Conservation (phyloP, 148 eudicot species). For the Persicaria maculosa region DNA sequence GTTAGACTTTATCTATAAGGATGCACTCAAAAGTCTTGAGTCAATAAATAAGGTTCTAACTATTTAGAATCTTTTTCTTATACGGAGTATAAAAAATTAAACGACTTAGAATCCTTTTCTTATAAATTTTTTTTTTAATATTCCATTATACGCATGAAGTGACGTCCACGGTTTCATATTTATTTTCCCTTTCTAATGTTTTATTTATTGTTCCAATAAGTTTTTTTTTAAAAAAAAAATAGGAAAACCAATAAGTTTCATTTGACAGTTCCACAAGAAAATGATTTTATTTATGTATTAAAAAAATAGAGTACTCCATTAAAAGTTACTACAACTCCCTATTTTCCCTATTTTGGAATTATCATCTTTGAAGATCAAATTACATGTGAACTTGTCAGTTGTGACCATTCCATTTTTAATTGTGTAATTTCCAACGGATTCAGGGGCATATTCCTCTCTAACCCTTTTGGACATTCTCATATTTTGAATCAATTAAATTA, state of each 20-base stretch:
- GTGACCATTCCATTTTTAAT: not conserved
- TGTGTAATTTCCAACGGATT: too few species aligned
- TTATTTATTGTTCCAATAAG: too few species aligned
- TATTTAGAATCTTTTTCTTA: too few species aligned
- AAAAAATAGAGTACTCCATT: too few species aligned
- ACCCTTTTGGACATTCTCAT: not conserved
- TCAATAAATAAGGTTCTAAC: too few species aligned
- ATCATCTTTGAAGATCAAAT: not conserved
- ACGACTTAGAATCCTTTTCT: too few species aligned
- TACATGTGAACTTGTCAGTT: slow-evolving; percentile 1
- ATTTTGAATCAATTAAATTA: not conserved
- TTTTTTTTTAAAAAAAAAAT: not conserved
- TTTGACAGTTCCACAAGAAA: not conserved
- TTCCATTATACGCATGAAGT: not conserved
- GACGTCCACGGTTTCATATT: not conserved
- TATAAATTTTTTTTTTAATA: too few species aligned
- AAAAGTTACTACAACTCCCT: too few species aligned
- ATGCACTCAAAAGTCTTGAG: too few species aligned
- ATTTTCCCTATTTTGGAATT: not conserved
- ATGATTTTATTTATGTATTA: not conserved
- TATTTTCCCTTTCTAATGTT: not conserved
- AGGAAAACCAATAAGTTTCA: not conserved
- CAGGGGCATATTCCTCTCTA: not conserved
- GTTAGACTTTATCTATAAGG: too few species aligned
- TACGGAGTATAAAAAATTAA: too few species aligned